Evolutionary conservation across 2,329 filamentous ascomycete genomes (phyloP).

Genomic region (Chrysoporthe cubensis): DNA sequence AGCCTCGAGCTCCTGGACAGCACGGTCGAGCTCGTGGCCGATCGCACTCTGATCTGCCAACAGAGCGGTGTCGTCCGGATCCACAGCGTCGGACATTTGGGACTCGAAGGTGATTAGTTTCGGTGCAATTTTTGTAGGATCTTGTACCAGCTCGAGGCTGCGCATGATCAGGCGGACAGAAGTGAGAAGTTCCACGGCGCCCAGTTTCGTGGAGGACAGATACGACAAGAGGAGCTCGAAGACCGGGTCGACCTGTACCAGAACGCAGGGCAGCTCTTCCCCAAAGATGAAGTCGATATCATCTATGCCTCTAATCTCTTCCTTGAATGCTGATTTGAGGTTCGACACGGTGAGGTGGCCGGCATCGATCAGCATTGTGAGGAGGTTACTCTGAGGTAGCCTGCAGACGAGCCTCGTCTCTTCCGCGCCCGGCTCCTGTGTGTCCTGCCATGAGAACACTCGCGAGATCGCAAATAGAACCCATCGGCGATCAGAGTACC

Average conservation of each 20-base stretch:
- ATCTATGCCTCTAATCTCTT: constrained; percentile 48
- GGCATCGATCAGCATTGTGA: constrained; percentile 62
- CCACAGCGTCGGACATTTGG: constrained; percentile 32
- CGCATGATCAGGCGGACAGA: constrained; percentile 69
- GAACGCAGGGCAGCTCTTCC: constrained; percentile 63
- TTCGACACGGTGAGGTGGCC: constrained; percentile 65
- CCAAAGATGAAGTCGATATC: constrained; percentile 53
- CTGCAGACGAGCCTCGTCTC: constrained; percentile 44
- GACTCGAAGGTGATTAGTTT: constrained; percentile 29
- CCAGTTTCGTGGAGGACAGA: constrained; percentile 67
- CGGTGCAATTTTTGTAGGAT: constrained; percentile 40
- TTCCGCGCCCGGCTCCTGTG: constrained; percentile 48
- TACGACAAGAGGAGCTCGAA: constrained; percentile 69
- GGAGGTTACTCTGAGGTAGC: constrained; percentile 56
- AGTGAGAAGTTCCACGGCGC: constrained; percentile 67
- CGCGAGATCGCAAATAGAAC: constrained; percentile 66
- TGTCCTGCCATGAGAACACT: constrained; percentile 59
- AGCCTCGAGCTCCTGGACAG: constrained; percentile 68
- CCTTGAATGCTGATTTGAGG: constrained; percentile 60
- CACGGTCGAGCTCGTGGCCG: constrained; percentile 61
- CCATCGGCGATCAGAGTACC: constrained; percentile 66
- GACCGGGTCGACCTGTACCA: constrained; percentile 69
- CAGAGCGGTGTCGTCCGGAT: constrained; percentile 33
- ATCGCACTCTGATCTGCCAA: constrained; percentile 42
- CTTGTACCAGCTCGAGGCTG: constrained; percentile 65